Percentiles rank a stretch among this genome's conserved stretches.
Evolutionary conservation across 2,329 filamentous ascomycete genomes (phyloP).

Genomic region (Harringtonia lauricola): DNA sequence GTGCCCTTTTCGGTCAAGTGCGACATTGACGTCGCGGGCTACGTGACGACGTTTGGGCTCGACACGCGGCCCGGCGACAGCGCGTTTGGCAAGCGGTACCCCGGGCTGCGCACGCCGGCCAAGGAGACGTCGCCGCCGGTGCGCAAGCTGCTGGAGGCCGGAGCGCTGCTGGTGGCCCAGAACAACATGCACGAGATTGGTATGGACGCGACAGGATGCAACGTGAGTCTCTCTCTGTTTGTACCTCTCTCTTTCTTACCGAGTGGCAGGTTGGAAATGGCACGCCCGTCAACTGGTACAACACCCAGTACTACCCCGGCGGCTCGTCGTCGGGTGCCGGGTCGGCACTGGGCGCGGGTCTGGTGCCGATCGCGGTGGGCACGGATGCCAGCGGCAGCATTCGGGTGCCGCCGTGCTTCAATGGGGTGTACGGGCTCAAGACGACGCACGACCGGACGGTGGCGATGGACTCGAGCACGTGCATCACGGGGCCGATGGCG

Average conservation of each 20-base stretch:
- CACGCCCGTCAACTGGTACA: slow-evolving; percentile 69
- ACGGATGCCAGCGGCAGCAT: slow-evolving; percentile 66
- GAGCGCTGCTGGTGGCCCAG: slow-evolving; percentile 66
- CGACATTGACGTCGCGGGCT: slow-evolving; percentile 62
- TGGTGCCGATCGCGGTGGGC: slow-evolving; percentile 66
- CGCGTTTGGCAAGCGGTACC: slow-evolving; percentile 33
- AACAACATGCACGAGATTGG: slow-evolving; percentile 74
- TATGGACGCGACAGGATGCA: slow-evolving; percentile 75
- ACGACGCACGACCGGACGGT: slow-evolving; percentile 61
- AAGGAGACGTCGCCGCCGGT: slow-evolving; percentile 59
- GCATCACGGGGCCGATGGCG: slow-evolving; percentile 65
- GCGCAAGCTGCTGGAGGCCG: slow-evolving; percentile 58
- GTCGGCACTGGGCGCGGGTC: slow-evolving; percentile 57
- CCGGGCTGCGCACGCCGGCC: slow-evolving; percentile 36
- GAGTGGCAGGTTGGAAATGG: no score
- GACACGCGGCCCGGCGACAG: slow-evolving; percentile 24
- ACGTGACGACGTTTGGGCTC: slow-evolving; percentile 55
- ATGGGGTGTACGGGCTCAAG: slow-evolving; percentile 75
- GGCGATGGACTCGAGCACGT: slow-evolving; percentile 39
- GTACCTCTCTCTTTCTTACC: background rate
- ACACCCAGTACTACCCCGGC: slow-evolving; percentile 65
- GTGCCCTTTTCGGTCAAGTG: slow-evolving; percentile 80
- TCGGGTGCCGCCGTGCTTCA: slow-evolving; percentile 64
- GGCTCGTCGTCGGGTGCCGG: slow-evolving; percentile 70
- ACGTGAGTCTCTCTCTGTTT: slow-evolving; percentile 29